Conservation (phyloP, 2,329 filamentous ascomycete genomes). For the Fusarium fracticaudum region DNA sequence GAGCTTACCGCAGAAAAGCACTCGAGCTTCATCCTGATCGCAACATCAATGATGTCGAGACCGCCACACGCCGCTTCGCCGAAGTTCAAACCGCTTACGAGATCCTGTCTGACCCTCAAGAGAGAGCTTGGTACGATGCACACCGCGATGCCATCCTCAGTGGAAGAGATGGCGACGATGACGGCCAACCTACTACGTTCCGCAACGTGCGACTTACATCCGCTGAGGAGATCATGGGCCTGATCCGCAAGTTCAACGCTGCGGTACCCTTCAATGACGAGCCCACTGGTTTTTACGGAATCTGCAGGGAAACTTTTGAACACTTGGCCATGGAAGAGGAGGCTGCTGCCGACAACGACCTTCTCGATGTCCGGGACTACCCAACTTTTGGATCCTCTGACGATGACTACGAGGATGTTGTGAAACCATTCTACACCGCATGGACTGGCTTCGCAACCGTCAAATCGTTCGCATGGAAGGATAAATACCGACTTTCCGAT, state of each 20-base stretch:
- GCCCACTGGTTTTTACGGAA: constrained; percentile 85
- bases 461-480: constrained; percentile 91
- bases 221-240: constrained; percentile 77
- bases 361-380: constrained; percentile 70
- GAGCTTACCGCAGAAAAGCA: constrained; percentile 89
- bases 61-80: constrained; percentile 85
- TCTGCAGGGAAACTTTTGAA: constrained; percentile 79
- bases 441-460: constrained; percentile 86
- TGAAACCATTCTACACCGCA: constrained; percentile 80
- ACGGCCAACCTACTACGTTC: constrained; percentile 66
- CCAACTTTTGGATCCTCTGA: constrained; percentile 83
- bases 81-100: constrained; percentile 95
- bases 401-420: constrained; percentile 79
- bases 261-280: constrained; percentile 83
- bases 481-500: constrained; percentile 83
- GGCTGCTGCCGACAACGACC: constrained; percentile 75
- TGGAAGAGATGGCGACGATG: constrained; percentile 63
- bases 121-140: constrained; percentile 97
- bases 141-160: constrained; percentile 87
- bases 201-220: constrained; percentile 80
- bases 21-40: constrained; percentile 95
- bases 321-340: constrained; percentile 83
- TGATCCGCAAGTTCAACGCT: constrained; percentile 84
- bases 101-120: constrained; percentile 93
- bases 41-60: constrained; percentile 86